A percentile compares a stretch with the other conserved stretches of the same genome.
phyloP scores from a whole-genome alignment of 2,329 filamentous ascomycete species.

The Teratosphaeria zuluensis region DNA sequence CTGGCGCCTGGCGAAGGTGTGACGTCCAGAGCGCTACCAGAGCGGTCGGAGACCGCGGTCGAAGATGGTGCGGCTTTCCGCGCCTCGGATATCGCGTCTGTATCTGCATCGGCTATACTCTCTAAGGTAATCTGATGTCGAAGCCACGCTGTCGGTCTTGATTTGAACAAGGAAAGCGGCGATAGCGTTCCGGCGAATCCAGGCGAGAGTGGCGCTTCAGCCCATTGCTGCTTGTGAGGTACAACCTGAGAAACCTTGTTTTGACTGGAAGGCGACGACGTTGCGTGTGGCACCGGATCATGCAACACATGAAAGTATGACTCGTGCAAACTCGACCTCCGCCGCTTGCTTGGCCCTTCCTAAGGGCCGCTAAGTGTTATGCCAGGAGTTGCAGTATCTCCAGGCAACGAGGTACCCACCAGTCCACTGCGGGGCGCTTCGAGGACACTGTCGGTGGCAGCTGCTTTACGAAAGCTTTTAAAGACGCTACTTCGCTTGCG shows the following conservation, averaged over 20 bases:
- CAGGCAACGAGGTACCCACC: neutral
- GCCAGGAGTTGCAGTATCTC: neutral
- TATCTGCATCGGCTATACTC: slow-evolving; percentile 2
- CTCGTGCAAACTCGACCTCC: neutral
- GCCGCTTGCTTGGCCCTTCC: neutral
- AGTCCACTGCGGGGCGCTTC: neutral
- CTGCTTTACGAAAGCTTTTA: slow-evolving; percentile 2
- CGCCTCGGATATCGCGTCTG: neutral
- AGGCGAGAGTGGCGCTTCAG: neutral
- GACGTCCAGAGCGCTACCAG: neutral
- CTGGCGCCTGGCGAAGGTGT: neutral
- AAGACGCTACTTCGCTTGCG: slow-evolving; percentile 9
- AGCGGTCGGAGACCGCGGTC: neutral
- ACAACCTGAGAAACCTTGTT: neutral
- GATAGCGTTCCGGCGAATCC: neutral
- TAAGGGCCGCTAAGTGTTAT: slow-evolving; percentile 1
- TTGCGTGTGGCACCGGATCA: neutral
- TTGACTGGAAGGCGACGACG: neutral
- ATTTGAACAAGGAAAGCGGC: neutral
- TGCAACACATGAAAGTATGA: neutral
- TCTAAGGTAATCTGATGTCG: slow-evolving; percentile 2
- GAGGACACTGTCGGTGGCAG: neutral
- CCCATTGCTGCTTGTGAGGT: neutral
- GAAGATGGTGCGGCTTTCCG: neutral
- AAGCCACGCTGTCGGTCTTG: slow-evolving; percentile 1